Percentiles rank a stretch among this genome's conserved stretches.
These are phyloP conservation scores for Penicillium sp. DNA, from an alignment of 2,329 filamentous ascomycete species.

Conservation along the genomic window DNA sequence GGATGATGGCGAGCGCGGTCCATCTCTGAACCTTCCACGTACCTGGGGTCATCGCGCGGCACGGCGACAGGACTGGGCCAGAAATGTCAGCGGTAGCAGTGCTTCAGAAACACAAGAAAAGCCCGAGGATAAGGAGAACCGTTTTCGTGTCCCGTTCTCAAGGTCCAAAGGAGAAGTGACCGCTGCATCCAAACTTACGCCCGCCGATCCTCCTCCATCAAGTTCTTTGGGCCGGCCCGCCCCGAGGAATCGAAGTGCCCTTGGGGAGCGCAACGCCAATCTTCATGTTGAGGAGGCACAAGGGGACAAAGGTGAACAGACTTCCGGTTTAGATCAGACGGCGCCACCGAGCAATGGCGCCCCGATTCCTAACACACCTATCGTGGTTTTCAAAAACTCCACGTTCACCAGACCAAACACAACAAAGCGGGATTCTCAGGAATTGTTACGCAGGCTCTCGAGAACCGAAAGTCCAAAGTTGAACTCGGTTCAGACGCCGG, in stretches of 20 bases:
- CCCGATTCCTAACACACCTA: constrained; percentile 38
- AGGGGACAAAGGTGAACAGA: constrained; percentile 8
- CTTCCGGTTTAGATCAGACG: constrained; percentile 12
- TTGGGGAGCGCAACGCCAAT: constrained; percentile 23
- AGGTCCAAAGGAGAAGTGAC: constrained; percentile 26
- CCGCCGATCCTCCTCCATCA: constrained; percentile 12
- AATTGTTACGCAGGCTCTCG: constrained; percentile 42
- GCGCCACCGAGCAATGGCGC: constrained; percentile 22
- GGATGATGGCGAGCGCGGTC: constrained; percentile 27
- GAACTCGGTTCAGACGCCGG: constrained; percentile 32
- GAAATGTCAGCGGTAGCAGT: constrained; percentile 26
- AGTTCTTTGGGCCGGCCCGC: constrained; percentile 3
- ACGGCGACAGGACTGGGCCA: constrained; percentile 35
- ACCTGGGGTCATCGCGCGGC: constrained; percentile 36
- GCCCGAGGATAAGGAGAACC: constrained; percentile 9
- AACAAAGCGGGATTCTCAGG: constrained; percentile 36
- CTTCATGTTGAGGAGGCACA: constrained; percentile 10
- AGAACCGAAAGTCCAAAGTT: constrained; percentile 36
- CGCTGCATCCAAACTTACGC: constrained; percentile 24
- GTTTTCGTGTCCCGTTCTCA: constrained; percentile 15
- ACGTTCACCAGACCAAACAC: constrained; percentile 28
- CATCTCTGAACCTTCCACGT: constrained; percentile 35
- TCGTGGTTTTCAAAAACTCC: constrained; percentile 35
- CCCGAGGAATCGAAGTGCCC: constrained; percentile 10
- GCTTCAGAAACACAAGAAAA: constrained; percentile 16